Evolutionary conservation across 768 basidiomycete species (phyloP), one percentile per base, ranked within the genome.

Genomic region (Chalciporus piperatus): DNA sequence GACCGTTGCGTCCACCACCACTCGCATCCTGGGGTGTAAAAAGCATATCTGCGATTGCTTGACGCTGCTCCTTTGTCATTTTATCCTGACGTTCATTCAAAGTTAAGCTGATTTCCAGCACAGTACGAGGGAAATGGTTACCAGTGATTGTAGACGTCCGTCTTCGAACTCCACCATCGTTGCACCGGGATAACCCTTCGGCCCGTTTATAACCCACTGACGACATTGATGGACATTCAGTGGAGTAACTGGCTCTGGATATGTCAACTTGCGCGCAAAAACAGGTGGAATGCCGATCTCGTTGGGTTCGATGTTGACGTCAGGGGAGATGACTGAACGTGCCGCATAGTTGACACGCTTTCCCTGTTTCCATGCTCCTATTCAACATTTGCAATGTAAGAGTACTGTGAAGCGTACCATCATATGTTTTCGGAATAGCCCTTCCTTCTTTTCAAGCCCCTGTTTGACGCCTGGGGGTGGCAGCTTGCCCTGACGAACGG

Each of bases 281-380:
- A 98, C 89, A 27, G 97, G 97, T 6, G 97, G 97, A 23, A 99
- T 84, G 37, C 97, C 97, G 50, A 99, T 99, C 70, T 99, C 97
- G 67, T 92, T 95, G 27, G 97, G 92, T 70, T 99, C 97, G 59
- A 99, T 98, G 70, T 98, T 98, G 61, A 98, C 90, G 65, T 99
- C 97, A 11, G 97, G 97, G 16, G 97, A 99, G 59, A 99, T 99
- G 65, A 99, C 97, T n/a, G 97, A 99, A 56, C 97, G 94, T 19
- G 97, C 97, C 38, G 97, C 95, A 68, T 96, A 97, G 70, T 99
- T 98, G 55, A 99, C 97, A 64, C 97, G 94, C 76, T 99, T 99
- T 10, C 97, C 97, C 95, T 98, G 51, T 27, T 45, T 40, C 13
- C 6, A 22, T 35, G 16, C 37, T 45, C 28, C 22, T 58, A 14